Base-by-base conservation (phyloP, 1,284 basidiomycete genomes). In the Caloboletus firmus region DNA sequence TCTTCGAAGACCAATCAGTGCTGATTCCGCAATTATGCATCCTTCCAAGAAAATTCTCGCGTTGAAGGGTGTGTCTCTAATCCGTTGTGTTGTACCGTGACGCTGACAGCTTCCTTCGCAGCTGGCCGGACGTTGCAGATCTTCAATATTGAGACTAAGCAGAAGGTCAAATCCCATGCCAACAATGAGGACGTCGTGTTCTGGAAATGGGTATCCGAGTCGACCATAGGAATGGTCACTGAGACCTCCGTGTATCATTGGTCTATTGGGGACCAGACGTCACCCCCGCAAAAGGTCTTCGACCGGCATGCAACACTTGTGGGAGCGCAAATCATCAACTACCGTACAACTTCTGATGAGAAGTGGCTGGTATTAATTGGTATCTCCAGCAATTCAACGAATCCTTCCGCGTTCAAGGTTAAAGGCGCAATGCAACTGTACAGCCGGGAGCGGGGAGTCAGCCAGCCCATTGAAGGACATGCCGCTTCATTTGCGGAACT, bases 11-110 rank as follows among this genome's bases (percentile, higher is more conserved):
- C 97, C 97, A 55, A 99, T 99, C 70, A 93, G 93, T 24, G 97
- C 85, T 17, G 97, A 99, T 74, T 95, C 93, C 54, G 96, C 97
- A 59, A 98, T 99, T 68, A 99, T 99, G 96, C 95, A 98, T 73
- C 94, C 94, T 26, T 83, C 85, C 64, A 87, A 97, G 78, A 98
- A 98, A 84, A 95, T 99, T 74, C 86, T 99, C 56, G 97, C 97
- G 11, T 76, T 99, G 57, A 96, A 96, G 79, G 87, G 93, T 89
- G 62, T 62, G 84, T 74, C 43, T 42, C 42, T 37, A 32, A 30
- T 26, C 26, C 11, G 4, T 43, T 37, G 31, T 44, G 20, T 45
- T 36, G 37, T 52, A 32, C 36, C 37, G 4, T 43, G 20, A 39
- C 13, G 28, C 22, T 52, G 15, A 67, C 51, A 56, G 8, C 50